These are phyloP conservation scores for Phytophthora cryptogea DNA, from an alignment of 352 stramenopile species.

Conservation along the genomic window DNA sequence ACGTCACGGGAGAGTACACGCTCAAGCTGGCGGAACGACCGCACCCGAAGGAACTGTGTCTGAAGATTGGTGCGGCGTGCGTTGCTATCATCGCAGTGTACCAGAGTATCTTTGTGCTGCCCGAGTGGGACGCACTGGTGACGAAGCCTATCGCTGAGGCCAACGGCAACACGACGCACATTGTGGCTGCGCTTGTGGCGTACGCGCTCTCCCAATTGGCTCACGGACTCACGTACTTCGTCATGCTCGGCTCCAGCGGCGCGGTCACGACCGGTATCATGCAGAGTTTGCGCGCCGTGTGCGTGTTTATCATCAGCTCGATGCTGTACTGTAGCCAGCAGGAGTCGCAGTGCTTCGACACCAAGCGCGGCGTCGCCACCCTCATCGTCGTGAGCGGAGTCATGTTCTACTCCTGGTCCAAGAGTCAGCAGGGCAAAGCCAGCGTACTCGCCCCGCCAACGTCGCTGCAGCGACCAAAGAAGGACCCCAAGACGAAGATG, in stretches of 20 bases:
- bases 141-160: slow-evolving; percentile 78
- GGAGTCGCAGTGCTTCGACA: slow-evolving; percentile 88
- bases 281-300: slow-evolving; percentile 87
- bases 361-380: slow-evolving; percentile 80
- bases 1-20: slow-evolving; percentile 84
- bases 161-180: slow-evolving; percentile 62
- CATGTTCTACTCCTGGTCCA: slow-evolving; percentile 89
- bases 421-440: slow-evolving; percentile 56
- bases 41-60: slow-evolving; percentile 74
- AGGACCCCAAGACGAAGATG: slow-evolving; percentile 41
- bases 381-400: slow-evolving; percentile 80
- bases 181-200: slow-evolving; percentile 60
- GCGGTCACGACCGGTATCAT: slow-evolving; percentile 88
- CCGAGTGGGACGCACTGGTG: slow-evolving; percentile 73
- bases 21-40: slow-evolving; percentile 78
- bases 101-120: slow-evolving; percentile 81
- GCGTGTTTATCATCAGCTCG: slow-evolving; percentile 84
- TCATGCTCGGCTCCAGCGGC: slow-evolving; percentile 79
- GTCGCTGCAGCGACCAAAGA: slow-evolving; percentile 22
- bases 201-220: slow-evolving; percentile 85
- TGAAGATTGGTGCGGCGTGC: slow-evolving; percentile 79
- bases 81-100: slow-evolving; percentile 80
- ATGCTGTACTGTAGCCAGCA: slow-evolving; percentile 84
- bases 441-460: slow-evolving; percentile 23
- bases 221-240: slow-evolving; percentile 85